These are phyloP conservation scores for Dictyophora rubrovolvata DNA, from an alignment of 768 basidiomycete genomes.

Conservation along the genomic window DNA sequence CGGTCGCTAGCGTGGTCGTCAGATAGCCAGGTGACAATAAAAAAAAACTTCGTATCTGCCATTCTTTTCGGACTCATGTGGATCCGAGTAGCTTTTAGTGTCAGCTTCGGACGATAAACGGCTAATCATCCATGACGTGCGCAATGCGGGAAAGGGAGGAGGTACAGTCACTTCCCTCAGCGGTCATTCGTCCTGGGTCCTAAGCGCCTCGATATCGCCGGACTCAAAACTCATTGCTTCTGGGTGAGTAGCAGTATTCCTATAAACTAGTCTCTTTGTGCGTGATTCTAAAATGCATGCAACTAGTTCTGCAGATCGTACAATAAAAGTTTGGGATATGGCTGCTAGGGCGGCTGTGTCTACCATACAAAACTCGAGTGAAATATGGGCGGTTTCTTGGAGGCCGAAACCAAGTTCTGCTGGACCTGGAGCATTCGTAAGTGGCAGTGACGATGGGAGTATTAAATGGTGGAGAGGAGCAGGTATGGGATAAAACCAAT, in stretches of 20 bases:
- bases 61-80: not conserved
- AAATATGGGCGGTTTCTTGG: conserved; percentile 83
- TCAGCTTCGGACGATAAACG: conserved; percentile 92
- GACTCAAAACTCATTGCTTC: conserved; percentile 73
- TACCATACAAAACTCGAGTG: conserved; percentile 66
- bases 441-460: conserved; percentile 63
- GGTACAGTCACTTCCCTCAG: conserved; percentile 78
- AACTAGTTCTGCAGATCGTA: conserved; percentile 71
- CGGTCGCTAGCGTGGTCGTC: conserved; percentile 83
- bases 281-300: not conserved
- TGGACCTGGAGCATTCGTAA: conserved; percentile 58
- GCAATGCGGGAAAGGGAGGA: conserved; percentile 52
- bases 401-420: conserved; percentile 48
- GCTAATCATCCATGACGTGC: conserved; percentile 83
- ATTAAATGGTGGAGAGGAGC: conserved; percentile 75
- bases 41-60: not conserved
- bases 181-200: conserved; percentile 88
- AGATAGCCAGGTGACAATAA: conserved; percentile 60
- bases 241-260: conserved; percentile 46
- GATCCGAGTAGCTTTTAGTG: conserved; percentile 52
- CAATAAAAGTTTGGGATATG: conserved; percentile 82
- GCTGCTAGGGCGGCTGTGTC: conserved; percentile 63
- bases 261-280: not conserved
- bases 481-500: conserved; percentile 29
- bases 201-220: conserved; percentile 72